Percentiles rank a stretch among this genome's conserved stretches.
Evolutionary conservation across 495 filamentous ascomycete species (phyloP).

Genomic region (Cairneyella variabilis): DNA sequence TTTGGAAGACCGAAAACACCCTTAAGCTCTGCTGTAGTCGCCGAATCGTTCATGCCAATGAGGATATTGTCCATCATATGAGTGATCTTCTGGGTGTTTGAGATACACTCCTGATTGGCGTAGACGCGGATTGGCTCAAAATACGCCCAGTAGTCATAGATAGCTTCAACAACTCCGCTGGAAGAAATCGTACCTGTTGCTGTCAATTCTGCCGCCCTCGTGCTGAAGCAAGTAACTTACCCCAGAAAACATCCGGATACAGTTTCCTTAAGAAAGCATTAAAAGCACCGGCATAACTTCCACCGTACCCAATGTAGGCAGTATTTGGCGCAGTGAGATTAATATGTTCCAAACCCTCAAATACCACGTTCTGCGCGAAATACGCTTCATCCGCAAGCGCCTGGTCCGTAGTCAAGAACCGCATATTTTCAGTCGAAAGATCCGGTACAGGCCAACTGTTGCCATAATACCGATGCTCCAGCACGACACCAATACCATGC

Average conservation of each 20-base stretch:
- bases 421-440: conserved; percentile 59
- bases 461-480: conserved; percentile 76
- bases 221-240: conserved; percentile 19
- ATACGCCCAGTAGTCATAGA: conserved; percentile 70
- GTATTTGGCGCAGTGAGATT: conserved; percentile 54
- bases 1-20: conserved; percentile 52
- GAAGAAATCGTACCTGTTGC: conserved; percentile 56
- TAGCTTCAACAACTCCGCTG: conserved; percentile 66
- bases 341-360: conserved; percentile 57
- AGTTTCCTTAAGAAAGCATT: conserved; percentile 64
- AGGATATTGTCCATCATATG: conserved; percentile 66
- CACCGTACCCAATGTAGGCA: conserved; percentile 69
- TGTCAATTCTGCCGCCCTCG: conserved; percentile 5
- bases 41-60: conserved; percentile 42
- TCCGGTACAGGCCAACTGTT: conserved; percentile 53
- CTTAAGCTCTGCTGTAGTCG: conserved; percentile 51
- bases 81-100: conserved; percentile 48
- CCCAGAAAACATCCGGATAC: conserved; percentile 68
- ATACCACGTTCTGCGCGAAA: conserved; percentile 64
- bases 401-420: conserved; percentile 74
- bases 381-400: conserved; percentile 68
- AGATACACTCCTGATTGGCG: conserved; percentile 47
- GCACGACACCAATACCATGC: conserved; percentile 65
- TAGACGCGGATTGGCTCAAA: conserved; percentile 59
- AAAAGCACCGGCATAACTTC: conserved; percentile 70